Evolutionary conservation across 2,329 filamentous ascomycete species (phyloP).

Genomic region (Clonostachys byssicola): DNA sequence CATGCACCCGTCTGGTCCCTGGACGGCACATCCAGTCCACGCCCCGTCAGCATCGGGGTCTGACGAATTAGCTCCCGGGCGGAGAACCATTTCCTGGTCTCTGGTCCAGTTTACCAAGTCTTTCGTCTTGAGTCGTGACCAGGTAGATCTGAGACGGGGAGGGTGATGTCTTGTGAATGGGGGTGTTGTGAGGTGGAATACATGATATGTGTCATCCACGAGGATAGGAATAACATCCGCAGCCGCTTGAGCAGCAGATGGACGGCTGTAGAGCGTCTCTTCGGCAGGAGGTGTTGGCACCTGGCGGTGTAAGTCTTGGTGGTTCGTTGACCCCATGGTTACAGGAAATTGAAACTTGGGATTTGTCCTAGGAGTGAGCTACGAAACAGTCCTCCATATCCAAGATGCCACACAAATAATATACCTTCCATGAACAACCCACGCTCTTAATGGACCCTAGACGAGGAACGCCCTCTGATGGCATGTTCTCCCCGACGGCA

Average conservation of each 20-base stretch:
- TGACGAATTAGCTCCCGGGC: slow-evolving; percentile 8
- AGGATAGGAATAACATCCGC: slow-evolving; percentile 28
- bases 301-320: slow-evolving; percentile 8
- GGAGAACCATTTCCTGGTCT: slow-evolving; percentile 14
- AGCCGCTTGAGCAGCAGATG: slow-evolving; percentile 17
- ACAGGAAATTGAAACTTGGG: too few species aligned
- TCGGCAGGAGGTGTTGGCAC: slow-evolving; percentile 10
- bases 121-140: slow-evolving; percentile 20
- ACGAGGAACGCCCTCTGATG: too few species aligned
- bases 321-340: neutral
- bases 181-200: slow-evolving; percentile 26
- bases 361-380: too few species aligned
- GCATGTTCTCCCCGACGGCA: too few species aligned
- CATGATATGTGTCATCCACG: slow-evolving; percentile 26
- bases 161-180: slow-evolving; percentile 24
- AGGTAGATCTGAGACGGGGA: slow-evolving; percentile 19
- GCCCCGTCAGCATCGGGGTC: slow-evolving; percentile 22
- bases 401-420: too few species aligned
- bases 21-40: slow-evolving; percentile 25
- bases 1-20: slow-evolving; percentile 21
- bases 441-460: too few species aligned
- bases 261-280: slow-evolving; percentile 15
- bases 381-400: too few species aligned
- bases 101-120: slow-evolving; percentile 22
- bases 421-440: too few species aligned